A percentile compares a stretch with the other conserved stretches of the same genome.
phyloP scores from a whole-genome alignment of 2,329 filamentous ascomycete genomes.

The Verticillium zaregamsianum region DNA sequence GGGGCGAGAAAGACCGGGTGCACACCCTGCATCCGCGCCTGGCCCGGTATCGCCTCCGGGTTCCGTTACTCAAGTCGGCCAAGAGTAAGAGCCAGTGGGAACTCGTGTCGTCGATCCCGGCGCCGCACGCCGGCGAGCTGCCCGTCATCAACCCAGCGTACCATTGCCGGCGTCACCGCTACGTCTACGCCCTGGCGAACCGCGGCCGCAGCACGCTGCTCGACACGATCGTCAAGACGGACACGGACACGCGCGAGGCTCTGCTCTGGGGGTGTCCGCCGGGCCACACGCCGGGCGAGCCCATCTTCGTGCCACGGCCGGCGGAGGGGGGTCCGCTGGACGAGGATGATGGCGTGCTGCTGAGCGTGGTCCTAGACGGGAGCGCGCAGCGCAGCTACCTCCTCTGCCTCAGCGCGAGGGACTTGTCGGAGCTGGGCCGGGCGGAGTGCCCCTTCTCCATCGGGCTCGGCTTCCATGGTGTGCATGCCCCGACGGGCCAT shows the following conservation, averaged over 20 bases:
- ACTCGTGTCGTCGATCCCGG: slow-evolving; percentile 39
- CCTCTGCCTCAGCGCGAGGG: slow-evolving; percentile 58
- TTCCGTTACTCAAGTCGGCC: slow-evolving; percentile 18
- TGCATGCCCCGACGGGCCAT: slow-evolving; percentile 28
- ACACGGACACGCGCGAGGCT: slow-evolving; percentile 47
- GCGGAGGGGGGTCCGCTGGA: slow-evolving; percentile 29
- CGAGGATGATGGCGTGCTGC: slow-evolving; percentile 61
- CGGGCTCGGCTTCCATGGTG: slow-evolving; percentile 62
- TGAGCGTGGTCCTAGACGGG: slow-evolving; percentile 63
- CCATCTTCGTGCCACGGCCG: slow-evolving; percentile 56
- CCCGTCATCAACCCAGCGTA: slow-evolving; percentile 61
- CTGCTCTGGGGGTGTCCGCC: slow-evolving; percentile 52
- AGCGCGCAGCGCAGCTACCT: slow-evolving; percentile 57
- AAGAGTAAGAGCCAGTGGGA: slow-evolving; percentile 19
- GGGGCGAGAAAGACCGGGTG: slow-evolving; percentile 33
- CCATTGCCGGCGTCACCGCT: slow-evolving; percentile 50
- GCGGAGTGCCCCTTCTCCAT: slow-evolving; percentile 59
- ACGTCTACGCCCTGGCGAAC: slow-evolving; percentile 54
- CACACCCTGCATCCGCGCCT: slow-evolving; percentile 33
- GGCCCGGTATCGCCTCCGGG: slow-evolving; percentile 37
- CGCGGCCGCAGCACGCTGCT: slow-evolving; percentile 56
- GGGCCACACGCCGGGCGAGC: slow-evolving; percentile 64
- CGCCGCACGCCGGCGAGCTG: slow-evolving; percentile 56
- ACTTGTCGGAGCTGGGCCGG: slow-evolving; percentile 59
- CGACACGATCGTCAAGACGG: slow-evolving; percentile 63